A percentile compares a stretch with the other conserved stretches of the same genome.
phyloP scores from a whole-genome alignment of 176 grass and related monocot species.

The Pontederia paniculata region DNA sequence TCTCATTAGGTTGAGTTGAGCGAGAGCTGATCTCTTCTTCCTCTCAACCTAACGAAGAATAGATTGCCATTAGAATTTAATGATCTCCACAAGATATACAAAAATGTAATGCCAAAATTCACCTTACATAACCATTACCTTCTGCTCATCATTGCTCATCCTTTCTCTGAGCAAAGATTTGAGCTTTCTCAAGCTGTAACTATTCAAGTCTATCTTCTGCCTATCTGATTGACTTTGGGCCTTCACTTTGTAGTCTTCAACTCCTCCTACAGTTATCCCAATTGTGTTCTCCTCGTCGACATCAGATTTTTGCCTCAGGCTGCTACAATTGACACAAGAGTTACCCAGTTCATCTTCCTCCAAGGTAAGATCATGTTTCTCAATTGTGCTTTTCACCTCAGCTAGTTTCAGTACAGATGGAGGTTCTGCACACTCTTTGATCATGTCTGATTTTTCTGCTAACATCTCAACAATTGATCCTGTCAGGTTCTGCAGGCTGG shows the following conservation, averaged over 20 bases:
- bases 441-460: too few relatives aligned
- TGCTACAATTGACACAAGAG: too few relatives aligned
- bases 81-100: neutral
- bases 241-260: neutral
- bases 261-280: too few relatives aligned
- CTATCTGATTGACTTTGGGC: neutral
- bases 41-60: too few relatives aligned
- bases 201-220: neutral
- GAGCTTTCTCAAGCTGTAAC: neutral
- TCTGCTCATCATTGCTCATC: neutral
- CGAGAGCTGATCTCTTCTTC: too few relatives aligned
- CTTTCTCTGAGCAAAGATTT: neutral
- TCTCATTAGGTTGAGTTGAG: too few relatives aligned
- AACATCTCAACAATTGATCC: too few relatives aligned
- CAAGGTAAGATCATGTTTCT: neutral
- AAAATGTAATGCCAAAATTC: neutral
- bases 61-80: neutral
- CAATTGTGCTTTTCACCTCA: neutral
- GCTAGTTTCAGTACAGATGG: too few relatives aligned
- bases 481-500: too few relatives aligned
- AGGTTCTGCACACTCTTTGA: too few relatives aligned
- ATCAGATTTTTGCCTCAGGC: too few relatives aligned
- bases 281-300: too few relatives aligned
- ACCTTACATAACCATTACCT: neutral
- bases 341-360: neutral